Conservation (phyloP, 257 asterid genomes). For the Capsicum chinense region DNA sequence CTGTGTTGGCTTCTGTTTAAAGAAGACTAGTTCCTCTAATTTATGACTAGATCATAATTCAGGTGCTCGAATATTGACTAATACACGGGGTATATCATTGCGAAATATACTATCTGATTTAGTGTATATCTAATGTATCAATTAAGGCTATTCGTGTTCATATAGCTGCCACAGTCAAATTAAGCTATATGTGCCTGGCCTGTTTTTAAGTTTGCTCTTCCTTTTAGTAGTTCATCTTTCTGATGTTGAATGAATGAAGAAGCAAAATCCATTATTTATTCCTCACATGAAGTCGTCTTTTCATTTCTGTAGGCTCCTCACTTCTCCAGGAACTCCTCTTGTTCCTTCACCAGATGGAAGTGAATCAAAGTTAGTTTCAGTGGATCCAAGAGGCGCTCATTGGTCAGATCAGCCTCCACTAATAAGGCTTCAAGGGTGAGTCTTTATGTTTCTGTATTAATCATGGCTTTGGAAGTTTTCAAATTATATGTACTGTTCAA, state of each 20-base stretch:
- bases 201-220: neutral
- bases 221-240: neutral
- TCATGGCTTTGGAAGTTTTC: neutral
- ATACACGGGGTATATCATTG: neutral
- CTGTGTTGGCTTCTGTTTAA: too few species aligned
- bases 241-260: conserved; percentile 7
- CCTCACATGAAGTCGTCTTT: conserved; percentile 25
- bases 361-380: conserved; percentile 58
- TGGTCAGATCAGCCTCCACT: conserved; percentile 70
- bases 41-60: neutral
- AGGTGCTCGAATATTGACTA: conserved; percentile 1
- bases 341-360: conserved; percentile 73
- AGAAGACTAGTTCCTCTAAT: neutral
- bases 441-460: conserved; percentile 10
- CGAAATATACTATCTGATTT: neutral
- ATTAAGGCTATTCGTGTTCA: conserved; percentile 6
- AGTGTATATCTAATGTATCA: neutral
- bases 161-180: neutral
- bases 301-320: conserved; percentile 78
- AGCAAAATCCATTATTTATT: neutral
- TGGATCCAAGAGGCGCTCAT: conserved; percentile 69
- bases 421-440: conserved; percentile 93
- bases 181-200: neutral
- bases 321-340: conserved; percentile 99
- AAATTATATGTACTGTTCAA: neutral